Evolutionary conservation across 371 early-diverging fungal genomes (phyloP), one percentile per base, ranked within the genome.

Genomic region (Cokeromyces recurvatus): DNA sequence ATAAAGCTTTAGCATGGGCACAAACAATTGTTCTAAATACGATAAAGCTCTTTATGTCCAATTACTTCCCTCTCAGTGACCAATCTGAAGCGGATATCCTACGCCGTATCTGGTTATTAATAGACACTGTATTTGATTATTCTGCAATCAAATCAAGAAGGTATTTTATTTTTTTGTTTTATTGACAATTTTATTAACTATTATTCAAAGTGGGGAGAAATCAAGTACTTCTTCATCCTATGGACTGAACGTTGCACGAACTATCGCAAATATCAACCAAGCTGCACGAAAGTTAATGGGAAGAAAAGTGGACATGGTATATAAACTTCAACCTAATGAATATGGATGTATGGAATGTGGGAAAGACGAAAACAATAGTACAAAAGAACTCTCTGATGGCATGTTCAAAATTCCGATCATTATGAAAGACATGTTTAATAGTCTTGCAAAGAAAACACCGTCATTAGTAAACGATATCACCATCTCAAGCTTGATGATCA

Each of bases 381-480:
- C 52, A 22, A 39, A 51, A 34, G 39, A 44, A 32, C 16, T 51
- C 2, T 44, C 21, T 2, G 34, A 51, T 32, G 34, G 39, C 1
- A 16, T 17, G 14, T 44, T 51, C 24, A 51, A 51, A 39, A 44
- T 44, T 11, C 45, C 45, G 4, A 43, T 29, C 4, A 15, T 43
- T 3, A 36, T 43, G 44, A 51, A 43, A 38, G 51, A 51, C 44
- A 51, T 51, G 38, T 38, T 51, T 8, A 38, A 25, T 25, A 24
- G 42, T 20, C 16, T 49, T 8, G 11, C 35, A 25, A 49, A 41
- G 24, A 34, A 4, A 9, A 17, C 41, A 34, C 48, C 35, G 0
- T 22, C 49, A 25, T 25, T 35, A 19, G 36, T 49, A 4, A 49
- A 35, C 17, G 41, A 41, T 12, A 2, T 35, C 36, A 36, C 36